Evolutionary conservation across 306 rosid species (phyloP), one percentile per base, ranked within the genome.

Genomic region (Glycine latifolia): DNA sequence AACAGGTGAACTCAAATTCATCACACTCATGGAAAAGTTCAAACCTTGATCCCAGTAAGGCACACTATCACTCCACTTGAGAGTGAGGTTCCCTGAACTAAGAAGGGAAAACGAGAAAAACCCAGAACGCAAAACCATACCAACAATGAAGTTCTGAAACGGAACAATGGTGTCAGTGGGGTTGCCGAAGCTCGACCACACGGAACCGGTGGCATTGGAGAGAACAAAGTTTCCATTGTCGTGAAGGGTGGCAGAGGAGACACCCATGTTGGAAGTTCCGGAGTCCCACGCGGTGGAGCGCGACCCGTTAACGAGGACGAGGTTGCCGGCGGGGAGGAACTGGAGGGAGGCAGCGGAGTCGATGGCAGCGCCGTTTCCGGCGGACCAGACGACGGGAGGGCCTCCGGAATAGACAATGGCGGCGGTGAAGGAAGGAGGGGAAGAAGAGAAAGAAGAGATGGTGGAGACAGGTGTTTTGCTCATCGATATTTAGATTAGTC

Each of bases 161-260:
- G 92, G 92, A 61, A 90, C 85, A 47, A 90, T 71, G 15, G 92
- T 83, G 17, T 92, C 94, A 31, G 89, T 89, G 8, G 95, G 95
- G 67, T 89, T 49, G 13, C 88, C 88, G 79, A 94, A 94, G 77
- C 91, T 85, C 4, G 97, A 91, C 98, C 97, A 94, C 35, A 94
- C 90, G 0, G 82, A 4, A 4, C 12, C 43, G 8, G 87, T 76
- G 43, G 69, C 84, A 58, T 89, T 91, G 3, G 31, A 80, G 20
- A 94, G 90, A 3, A 82, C 69, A n/a, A 94, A 58, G 89, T 89
- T 85, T 15, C 97, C n/a, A n/a, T n/a, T n/a, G n/a, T n/a, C n/a
- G n/a, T n/a, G n/a, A n/a, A n/a, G n/a, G n/a, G n/a, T n/a, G n/a
- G n/a, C n/a, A n/a, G n/a, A n/a, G 76, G 97, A 81, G 76, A 91